Evolutionary conservation across 192 early-diverging fungal species (phyloP), one percentile per base, ranked within the genome.

Genomic region (Backusella parvicylindrica): DNA sequence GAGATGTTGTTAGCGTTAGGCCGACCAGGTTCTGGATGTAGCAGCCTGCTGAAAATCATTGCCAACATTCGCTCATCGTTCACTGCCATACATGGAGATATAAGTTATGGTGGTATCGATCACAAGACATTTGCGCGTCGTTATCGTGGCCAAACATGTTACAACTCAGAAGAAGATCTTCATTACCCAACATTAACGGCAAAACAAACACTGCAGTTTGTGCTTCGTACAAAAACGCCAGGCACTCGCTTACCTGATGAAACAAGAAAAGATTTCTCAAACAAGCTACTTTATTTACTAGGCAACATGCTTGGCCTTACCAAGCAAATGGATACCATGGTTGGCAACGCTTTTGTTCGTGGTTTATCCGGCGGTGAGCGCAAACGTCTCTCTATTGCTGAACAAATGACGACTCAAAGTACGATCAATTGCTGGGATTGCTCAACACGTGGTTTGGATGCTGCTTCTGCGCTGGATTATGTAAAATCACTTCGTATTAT

Each of bases 391-490:
- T 91, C 89, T 15, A 93, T 92, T 75, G 91, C 91, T 28, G 91
- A 92, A 80, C 91, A 92, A 79, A 89, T 92, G 72, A 90, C 90
- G 4, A 86, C 86, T 16, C 81, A 83, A 37, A 82, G 85, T n/a
- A 76, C 89, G 26, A 82, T 89, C 66, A 86, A 86, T 60, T 79
- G 88, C 32, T 89, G 88, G 88, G 90, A 89, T 66, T 84, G 84
- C 63, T 85, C 84, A 56, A 92, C 91, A n/a, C 85, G 87, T 37
- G 94, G 94, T 50, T 83, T 95, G 63, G 94, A 95, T 83, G 90
- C 92, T n/a, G 91, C 91, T 70, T 92, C 91, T 9, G 92, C 94
- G 28, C 82, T 95, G n/a, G 94, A 95, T 73, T 95, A 92, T 70
- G 88, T 90, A 36, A 85, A 89, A 38, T 91, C 87, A 5, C 84